A percentile compares a stretch with the other conserved stretches of the same genome.
phyloP scores from a whole-genome alignment of 2,329 filamentous ascomycete genomes.

The Arachnopeziza araneosa region DNA sequence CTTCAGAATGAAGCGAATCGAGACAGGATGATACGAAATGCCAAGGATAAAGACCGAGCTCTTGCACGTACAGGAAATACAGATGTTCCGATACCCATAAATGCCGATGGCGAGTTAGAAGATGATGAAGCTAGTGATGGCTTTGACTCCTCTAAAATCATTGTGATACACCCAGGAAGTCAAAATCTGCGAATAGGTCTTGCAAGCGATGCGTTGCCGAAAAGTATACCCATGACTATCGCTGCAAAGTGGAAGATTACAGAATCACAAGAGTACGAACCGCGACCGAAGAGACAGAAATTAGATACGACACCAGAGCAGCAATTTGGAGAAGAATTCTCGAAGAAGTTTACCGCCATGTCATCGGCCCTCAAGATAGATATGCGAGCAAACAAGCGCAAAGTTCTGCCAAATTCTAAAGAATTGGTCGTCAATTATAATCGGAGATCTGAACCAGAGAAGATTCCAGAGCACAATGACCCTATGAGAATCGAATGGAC shows the following conservation, averaged over 20 bases:
- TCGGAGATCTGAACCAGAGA: conserved; percentile 72
- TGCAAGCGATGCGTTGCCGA: conserved; percentile 91
- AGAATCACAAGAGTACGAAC: conserved; percentile 78
- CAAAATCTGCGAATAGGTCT: conserved; percentile 93
- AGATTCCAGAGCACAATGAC: conserved; percentile 92
- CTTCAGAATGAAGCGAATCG: conserved; percentile 82
- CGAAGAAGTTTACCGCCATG: conserved; percentile 73
- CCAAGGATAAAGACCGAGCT: conserved; percentile 81
- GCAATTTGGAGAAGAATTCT: conserved; percentile 79
- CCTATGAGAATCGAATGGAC: conserved; percentile 94
- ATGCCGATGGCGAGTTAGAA: conserved; percentile 41
- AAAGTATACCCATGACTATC: conserved; percentile 89
- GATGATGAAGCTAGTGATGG: conserved; percentile 53
- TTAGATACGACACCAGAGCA: conserved; percentile 58
- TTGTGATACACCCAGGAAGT: conserved; percentile 92
- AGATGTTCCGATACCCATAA: conserved; percentile 57
- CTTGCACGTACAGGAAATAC: conserved; percentile 69
- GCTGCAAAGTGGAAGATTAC: conserved; percentile 72
- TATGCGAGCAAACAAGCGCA: conserved; percentile 90
- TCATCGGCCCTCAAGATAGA: conserved; percentile 80
- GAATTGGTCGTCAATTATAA: conserved; percentile 96
- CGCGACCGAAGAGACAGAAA: conserved; percentile 67
- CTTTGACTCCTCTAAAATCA: conserved; percentile 77
- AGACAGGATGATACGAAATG: conserved; percentile 76
- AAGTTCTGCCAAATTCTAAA: conserved; percentile 95